A percentile compares a stretch with the other conserved stretches of the same genome.
phyloP scores from a whole-genome alignment of 129 eudicot species.

The Tanacetum coccineum region DNA sequence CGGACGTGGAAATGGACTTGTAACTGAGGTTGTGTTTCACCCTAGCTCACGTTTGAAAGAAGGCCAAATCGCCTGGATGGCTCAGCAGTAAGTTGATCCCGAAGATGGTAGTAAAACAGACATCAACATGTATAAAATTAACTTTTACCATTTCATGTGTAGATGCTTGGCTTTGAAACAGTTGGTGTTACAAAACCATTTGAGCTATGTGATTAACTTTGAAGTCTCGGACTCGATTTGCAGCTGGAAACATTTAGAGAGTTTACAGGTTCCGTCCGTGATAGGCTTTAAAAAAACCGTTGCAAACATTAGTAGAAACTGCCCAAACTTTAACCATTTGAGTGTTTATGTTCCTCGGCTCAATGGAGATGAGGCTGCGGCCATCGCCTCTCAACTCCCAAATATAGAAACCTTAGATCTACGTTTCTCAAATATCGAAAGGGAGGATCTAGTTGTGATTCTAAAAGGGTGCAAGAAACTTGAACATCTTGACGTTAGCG shows the following conservation, averaged over 20 bases:
- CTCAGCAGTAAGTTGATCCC: slow-evolving; percentile 16
- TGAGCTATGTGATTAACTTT: slow-evolving; percentile 25
- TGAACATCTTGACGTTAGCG: slow-evolving; percentile 12
- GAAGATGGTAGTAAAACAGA: too few relatives aligned
- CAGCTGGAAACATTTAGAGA: slow-evolving; percentile 12
- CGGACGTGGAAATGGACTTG: slow-evolving; percentile 21
- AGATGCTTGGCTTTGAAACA: slow-evolving; percentile 23
- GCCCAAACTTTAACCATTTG: slow-evolving; percentile 16
- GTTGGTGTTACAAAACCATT: slow-evolving; percentile 21
- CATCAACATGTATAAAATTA: too few relatives aligned
- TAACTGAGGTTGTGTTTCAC: slow-evolving; percentile 10
- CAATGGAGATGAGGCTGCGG: slow-evolving; percentile 9
- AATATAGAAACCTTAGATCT: slow-evolving; percentile 13
- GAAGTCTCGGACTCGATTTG: slow-evolving; percentile 16
- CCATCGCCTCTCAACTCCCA: slow-evolving; percentile 21
- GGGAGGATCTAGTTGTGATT: not conserved
- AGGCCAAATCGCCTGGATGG: slow-evolving; percentile 14
- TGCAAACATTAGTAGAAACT: slow-evolving; percentile 13
- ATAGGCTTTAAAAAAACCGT: slow-evolving; percentile 10
- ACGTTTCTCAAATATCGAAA: slow-evolving; percentile 5
- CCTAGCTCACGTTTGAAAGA: not conserved
- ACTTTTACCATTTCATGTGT: not conserved
- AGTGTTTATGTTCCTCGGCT: not conserved
- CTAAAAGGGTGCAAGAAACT: slow-evolving; percentile 17
- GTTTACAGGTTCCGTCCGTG: slow-evolving; percentile 5